Conservation (phyloP, 2,329 filamentous ascomycete species). For the Tolypocladium guangdongense region DNA sequence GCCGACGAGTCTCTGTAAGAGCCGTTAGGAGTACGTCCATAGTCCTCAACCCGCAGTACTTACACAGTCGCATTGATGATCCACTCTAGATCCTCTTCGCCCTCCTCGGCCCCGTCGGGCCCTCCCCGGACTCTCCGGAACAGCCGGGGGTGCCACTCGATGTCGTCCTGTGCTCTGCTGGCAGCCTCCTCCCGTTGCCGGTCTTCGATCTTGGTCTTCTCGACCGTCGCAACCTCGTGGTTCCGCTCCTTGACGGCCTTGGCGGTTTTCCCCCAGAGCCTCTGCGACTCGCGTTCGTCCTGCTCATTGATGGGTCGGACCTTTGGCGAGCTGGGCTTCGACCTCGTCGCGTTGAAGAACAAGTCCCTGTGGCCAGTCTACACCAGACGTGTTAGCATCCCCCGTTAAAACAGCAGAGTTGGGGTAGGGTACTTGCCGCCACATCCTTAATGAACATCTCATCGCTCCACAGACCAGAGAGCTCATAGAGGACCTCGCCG, state of each 20-base stretch:
- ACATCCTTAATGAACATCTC: constrained; percentile 89
- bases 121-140: constrained; percentile 68
- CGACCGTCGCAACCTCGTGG: constrained; percentile 80
- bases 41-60: constrained; percentile 11
- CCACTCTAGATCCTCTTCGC: constrained; percentile 87
- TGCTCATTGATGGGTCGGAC: constrained; percentile 77
- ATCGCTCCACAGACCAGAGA: constrained; percentile 86
- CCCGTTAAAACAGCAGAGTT: no score
- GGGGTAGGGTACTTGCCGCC: constrained; percentile 39
- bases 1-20: constrained; percentile 22
- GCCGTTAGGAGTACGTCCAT: constrained; percentile 5
- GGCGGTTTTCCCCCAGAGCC: constrained; percentile 72
- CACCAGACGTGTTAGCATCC: background rate
- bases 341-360: constrained; percentile 75
- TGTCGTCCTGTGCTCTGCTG: constrained; percentile 61
- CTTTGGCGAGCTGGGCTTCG: constrained; percentile 63
- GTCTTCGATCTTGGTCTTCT: constrained; percentile 95
- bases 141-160: constrained; percentile 80
- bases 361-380: constrained; percentile 82
- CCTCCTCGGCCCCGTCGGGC: constrained; percentile 61
- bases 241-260: constrained; percentile 75
- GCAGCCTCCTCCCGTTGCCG: constrained; percentile 83
- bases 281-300: constrained; percentile 80
- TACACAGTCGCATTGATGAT: constrained; percentile 84
- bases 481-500: constrained; percentile 78